Percentiles rank a stretch among this genome's conserved stretches.
Evolutionary conservation across 2,329 filamentous ascomycete genomes (phyloP).

Genomic region (Didymella glomerata): DNA sequence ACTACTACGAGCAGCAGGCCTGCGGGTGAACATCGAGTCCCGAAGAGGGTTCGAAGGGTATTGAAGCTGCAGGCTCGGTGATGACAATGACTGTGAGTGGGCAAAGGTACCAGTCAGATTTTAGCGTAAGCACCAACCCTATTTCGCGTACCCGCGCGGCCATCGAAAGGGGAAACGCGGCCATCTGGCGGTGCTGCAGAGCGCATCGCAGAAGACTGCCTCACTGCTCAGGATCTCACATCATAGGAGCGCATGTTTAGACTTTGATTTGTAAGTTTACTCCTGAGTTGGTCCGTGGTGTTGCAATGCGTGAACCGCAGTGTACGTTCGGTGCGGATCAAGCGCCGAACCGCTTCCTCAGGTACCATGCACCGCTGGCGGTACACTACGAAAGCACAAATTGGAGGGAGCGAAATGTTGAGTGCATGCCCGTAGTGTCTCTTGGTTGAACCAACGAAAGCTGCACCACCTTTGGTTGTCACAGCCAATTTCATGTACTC

Average conservation of each 20-base stretch:
- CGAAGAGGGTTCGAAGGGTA: not conserved
- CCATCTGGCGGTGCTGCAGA: not conserved
- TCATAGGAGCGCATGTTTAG: not conserved
- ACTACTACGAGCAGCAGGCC: not conserved
- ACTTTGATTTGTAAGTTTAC: not conserved
- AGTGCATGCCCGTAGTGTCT: not conserved
- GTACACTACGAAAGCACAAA: not conserved
- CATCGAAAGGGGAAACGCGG: not conserved
- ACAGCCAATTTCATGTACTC: not conserved
- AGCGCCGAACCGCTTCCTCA: not conserved
- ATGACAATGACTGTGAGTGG: not conserved
- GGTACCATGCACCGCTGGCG: not conserved
- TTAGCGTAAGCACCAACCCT: constrained; percentile 4
- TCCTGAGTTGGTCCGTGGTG: not conserved
- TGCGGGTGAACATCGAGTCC: not conserved
- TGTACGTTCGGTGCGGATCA: not conserved
- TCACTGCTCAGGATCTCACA: not conserved
- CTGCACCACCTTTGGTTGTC: not conserved
- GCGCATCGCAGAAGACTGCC: not conserved
- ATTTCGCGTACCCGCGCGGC: constrained; percentile 13
- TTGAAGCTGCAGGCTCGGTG: not conserved
- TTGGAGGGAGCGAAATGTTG: not conserved
- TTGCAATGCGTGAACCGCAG: not conserved
- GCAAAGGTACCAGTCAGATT: not conserved
- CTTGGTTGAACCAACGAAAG: not conserved